Base-by-base conservation (phyloP, 495 filamentous ascomycete genomes). In the Daldinia concentrica region DNA sequence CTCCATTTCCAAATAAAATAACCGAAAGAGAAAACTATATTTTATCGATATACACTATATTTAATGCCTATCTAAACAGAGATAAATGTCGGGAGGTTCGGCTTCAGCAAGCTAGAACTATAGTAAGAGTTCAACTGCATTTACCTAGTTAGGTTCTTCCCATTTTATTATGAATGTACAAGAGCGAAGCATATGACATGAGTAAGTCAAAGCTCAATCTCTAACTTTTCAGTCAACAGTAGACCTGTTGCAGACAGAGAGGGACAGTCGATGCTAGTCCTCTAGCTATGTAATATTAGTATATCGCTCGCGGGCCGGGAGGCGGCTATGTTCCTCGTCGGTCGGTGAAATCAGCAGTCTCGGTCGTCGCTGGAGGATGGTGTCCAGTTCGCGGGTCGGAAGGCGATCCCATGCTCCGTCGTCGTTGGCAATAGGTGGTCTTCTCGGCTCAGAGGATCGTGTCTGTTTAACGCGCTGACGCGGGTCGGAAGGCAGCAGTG, bases 11-110 rank as follows among this genome's bases (percentile, higher is more conserved):
- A 34, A 34, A 34, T 34, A 34, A 34, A 34, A 9, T 12, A 34
- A 34, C 9, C 9, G 12, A 34, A 32, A 9, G 7, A 32, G 29
- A 7, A 8, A 8, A 9, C 9, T 32, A 0, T 30, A 6, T 9
- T 32, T 32, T 32, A 1, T 7, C 29, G 3, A 7, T 30, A 8
- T 51, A 24, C 48, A 51, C 12, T 9, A 51, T 22, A 27, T n/a
- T n/a, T 5, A 43, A 9, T 43, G 17, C 6, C 19, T 48, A 0
- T 12, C 43, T 22, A 0, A 12, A 9, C 9, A 12, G 22, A 48
- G 2, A 24, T 12, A n/a, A 29, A 54, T 54, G 69, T 72, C 4
- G 64, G 69, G 5, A 56, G 60, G 67, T 34, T 17, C 60, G 4
- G 22, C 11, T 6, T 6, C 19, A 24, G 32, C 32, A 37, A 8